Base-by-base conservation (phyloP, 2,329 filamentous ascomycete species). In the Fusarium proliferatum region DNA sequence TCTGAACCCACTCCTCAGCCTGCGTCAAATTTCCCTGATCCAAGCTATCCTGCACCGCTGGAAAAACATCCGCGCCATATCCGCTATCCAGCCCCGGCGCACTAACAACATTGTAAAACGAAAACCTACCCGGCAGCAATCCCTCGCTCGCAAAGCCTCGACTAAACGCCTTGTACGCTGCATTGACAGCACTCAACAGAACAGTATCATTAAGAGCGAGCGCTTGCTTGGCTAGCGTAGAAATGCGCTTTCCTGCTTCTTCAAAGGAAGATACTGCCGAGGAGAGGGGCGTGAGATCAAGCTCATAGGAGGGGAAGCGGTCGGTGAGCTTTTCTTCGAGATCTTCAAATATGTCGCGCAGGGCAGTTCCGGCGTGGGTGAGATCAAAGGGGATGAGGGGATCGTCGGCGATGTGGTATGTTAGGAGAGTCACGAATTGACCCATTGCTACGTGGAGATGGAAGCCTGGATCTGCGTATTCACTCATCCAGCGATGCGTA, bases 381-480 rank as follows among this genome's bases (percentile, higher is more conserved):
- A 73, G 42, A 10, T 73, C 71, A 36, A 71, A 73, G 0, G 71
- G 71, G 4, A 73, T 73, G 11, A 73, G 36, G 0, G 67, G 58
- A 9, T 73, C 70, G 5, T 73, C 70, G 21, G 71, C 71, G 9
- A 73, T 73, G 9, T 73, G 71, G 5, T 75, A 75, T 0, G 72
- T 61, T 3, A 75, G 36, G 0, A 75, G 59, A 1, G 72, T 69
- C 0, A 73, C 61, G 8, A 73, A 75, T 16, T 87, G 85, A 10
- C 85, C 86, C 72, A 88, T 86, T 6, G 84, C 85, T 12, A 82
- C 82, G 72, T 88, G 87, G 3, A 84, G 82, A 51, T 81, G 77
- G 76, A 87, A 88, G 5, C 84, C 86, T 0, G 85, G 85, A 72
- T 88, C 87, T 9, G 85, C 87, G 64, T 83, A 88, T 0, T 80